Evolutionary conservation across 208 protist species (phyloP), one percentile per base, ranked within the genome.

Genomic region (Leishmania lainsoni): DNA sequence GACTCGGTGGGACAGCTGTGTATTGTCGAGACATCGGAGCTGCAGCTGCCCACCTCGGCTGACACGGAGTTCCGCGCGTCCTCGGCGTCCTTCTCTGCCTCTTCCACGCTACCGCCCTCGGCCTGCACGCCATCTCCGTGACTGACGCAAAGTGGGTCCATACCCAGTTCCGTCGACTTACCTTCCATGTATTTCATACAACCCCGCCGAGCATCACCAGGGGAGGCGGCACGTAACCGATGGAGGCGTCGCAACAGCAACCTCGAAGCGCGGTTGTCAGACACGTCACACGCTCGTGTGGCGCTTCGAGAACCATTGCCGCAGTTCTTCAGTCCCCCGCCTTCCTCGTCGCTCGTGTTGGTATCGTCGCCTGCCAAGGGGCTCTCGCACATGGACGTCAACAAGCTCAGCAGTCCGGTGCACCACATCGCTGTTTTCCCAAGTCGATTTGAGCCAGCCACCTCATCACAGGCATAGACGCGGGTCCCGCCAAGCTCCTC

Each of bases 381-480:
- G 52, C 32, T 78, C 52, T 83, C 79, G 61, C 79, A 65, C 49
- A 75, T 58, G 22, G 79, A 83, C 63, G 61, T 59, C 35, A 91
- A 72, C 35, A 83, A 59, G 52, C 9, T 73, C 49, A 80, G 65
- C 32, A 94, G 63, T 26, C 92, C 83, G 20, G n/a, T 63, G 35
- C 81, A 86, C 90, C 90, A 96, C 45, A 69, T 90, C 20, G 94
- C 89, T 6, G 59, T 81, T 51, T 75, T 73, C 73, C 94, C 83
- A 39, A 92, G 51, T 3, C 89, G 75, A 56, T 83, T 81, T 14
- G 87, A 89, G 45, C 93, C 93, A 59, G 92, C 86, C 39, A 86
- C 91, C 66, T 95, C 91, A 5, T 89, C 93, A 22, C 85, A 85
- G 2, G 79, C 76, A 76, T 87, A 89, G 65, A 92, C 91, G n/a